Base-by-base conservation (phyloP, 352 stramenopile species). In the Phytophthora sp. region DNA sequence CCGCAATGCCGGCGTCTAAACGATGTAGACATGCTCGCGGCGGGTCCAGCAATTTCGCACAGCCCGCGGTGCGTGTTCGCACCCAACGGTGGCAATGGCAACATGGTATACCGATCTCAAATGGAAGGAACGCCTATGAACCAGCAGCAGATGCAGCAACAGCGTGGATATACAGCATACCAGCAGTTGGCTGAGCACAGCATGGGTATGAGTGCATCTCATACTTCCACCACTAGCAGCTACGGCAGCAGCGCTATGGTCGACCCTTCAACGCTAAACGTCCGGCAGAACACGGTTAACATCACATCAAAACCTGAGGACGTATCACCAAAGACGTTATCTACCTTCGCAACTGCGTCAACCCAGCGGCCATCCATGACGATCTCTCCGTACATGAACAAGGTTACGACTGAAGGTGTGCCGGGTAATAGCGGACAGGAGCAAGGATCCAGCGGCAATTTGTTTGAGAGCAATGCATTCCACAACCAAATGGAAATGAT, bases 361-460 rank as follows among this genome's bases (percentile, higher is more conserved):
- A 66, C 55, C 11, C 79, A 87, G 30, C 78, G 81, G 2, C 76
- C 80, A 6, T 77, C 71, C 3, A 73, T 90, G 29, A 89, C 82
- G 24, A 89, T 90, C 49, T 92, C 81, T 36, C 81, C 80, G 11
- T 90, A 77, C 55, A 90, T 90, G 80, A 89, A 89, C 71, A 89
- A 90, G 47, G 80, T 84, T 20, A 77, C 69, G 54, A 86, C 41
- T 29, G 69, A 63, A 24, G 41, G 26, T 23, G 29, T 55, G 9
- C 24, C 46, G 0, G 57, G 41, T 5, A 66, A 38, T 26, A 45
- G 11, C 18, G 57, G 41, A 5, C 69, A 77, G 29, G 62, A 80
- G 30, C 61, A 74, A 27, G 53, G 56, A 57, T 33, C 60, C 11
- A 68, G 44, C 13, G 83, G 80, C 11, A 91, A 91, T 44, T 66